Percentiles rank a stretch among this genome's conserved stretches.
Conservation (phyloP, 2,329 filamentous ascomycete species). For the Colletotrichum sp. region DNA sequence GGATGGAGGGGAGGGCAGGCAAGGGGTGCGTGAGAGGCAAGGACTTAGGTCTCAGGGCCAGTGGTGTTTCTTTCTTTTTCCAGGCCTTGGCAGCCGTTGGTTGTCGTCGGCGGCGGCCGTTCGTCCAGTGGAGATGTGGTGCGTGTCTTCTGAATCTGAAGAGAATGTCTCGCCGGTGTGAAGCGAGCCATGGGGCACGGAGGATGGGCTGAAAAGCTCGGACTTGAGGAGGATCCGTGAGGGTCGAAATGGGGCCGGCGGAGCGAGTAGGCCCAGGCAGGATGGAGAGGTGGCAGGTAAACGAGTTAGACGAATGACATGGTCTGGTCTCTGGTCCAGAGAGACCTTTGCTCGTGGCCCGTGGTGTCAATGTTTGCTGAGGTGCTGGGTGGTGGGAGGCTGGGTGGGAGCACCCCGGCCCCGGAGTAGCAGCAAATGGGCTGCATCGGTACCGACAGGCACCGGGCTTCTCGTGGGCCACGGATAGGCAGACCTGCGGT, state of each 20-base stretch:
- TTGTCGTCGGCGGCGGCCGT: constrained; percentile 9
- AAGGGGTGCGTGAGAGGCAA: background rate
- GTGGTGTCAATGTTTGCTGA: constrained; percentile 13
- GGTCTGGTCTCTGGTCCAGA: background rate
- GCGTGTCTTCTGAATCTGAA: background rate
- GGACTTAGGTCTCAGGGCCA: background rate
- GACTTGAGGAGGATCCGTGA: constrained; percentile 4
- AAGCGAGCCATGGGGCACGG: background rate
- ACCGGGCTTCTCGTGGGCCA: background rate
- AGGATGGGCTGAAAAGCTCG: constrained; percentile 10
- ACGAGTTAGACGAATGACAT: background rate
- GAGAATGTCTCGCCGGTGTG: background rate
- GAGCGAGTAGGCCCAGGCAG: background rate
- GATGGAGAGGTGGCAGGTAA: constrained; percentile 7
- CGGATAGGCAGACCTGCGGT: background rate
- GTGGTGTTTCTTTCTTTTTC: constrained; percentile 16
- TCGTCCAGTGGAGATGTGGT: background rate
- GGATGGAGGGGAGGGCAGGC: background rate
- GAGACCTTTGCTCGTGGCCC: background rate
- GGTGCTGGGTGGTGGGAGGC: background rate
- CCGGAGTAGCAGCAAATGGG: background rate
- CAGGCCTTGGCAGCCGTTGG: constrained; percentile 17
- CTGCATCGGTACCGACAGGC: background rate
- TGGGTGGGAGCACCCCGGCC: constrained; percentile 2
- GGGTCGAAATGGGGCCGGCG: background rate